Base-by-base conservation (phyloP, 441 rosid species). In the Monsonia emarginata region DNA sequence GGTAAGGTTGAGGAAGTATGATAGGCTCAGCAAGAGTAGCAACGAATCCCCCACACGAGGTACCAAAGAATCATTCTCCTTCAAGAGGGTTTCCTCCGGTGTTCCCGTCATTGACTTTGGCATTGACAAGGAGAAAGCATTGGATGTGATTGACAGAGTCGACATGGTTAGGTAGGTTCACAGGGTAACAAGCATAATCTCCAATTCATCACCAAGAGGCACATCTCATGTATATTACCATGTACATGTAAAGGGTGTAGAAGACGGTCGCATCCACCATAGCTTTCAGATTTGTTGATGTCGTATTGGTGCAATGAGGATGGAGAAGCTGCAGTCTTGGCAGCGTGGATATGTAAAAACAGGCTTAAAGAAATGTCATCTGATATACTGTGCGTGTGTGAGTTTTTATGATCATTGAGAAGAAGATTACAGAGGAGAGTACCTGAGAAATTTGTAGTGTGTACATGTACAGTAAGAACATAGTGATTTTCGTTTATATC, bases 141-240 rank as follows among this genome's bases (percentile, higher is more conserved):
- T 84, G 83, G 85, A 86, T 70, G 80, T 76, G 65, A 86, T 86
- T 0, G 91, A 86, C 66, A 75, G 87, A 64, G 91, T 86, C 0
- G 79, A 80, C 61, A 57, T 13, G 61, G 61, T 57, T 19, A 57
- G 61, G 61, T 57, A 57, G 26, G 13, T 57, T 13, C 2, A 2
- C 3, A 14, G 21, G n/a, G n/a, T 44, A 44, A 21, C 52, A 44
- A 48, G 3, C n/a, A n/a, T n/a, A n/a, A n/a, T n/a, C n/a, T n/a
- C n/a, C n/a, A n/a, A n/a, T n/a, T n/a, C n/a, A n/a, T n/a, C n/a
- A n/a, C n/a, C n/a, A n/a, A 8, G 58, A 52, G 22, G 58, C 57
- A 1, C 58, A 52, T 52, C 58, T 52, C 58, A 21, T 52, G 58
- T 21, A 21, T 52, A 52, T 52, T 52, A 52, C 44, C 22, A 16